phyloP scores from a whole-genome alignment of 805 yeast species.

The Babjeviella inositovora region DNA sequence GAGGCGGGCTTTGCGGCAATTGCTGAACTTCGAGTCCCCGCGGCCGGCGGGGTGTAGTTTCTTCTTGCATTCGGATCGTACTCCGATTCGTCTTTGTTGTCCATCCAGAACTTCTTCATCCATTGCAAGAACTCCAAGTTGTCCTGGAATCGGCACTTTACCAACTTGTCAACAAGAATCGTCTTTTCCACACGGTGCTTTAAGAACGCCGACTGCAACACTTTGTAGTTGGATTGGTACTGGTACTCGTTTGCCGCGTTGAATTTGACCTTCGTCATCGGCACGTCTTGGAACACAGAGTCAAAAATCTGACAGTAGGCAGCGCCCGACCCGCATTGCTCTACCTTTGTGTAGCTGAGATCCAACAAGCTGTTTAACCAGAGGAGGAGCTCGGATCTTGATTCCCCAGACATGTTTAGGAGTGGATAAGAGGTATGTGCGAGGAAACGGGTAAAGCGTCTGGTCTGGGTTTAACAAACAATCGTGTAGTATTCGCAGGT shows the following conservation, averaged over 20 bases:
- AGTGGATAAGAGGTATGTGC: too few relatives aligned
- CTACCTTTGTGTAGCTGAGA: constrained; percentile 59
- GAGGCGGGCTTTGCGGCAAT: too few relatives aligned
- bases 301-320: constrained; percentile 89
- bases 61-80: constrained; percentile 61
- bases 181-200: constrained; percentile 55
- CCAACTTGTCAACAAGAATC: constrained; percentile 67
- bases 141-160: constrained; percentile 85
- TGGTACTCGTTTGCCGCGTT: constrained; percentile 63
- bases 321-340: constrained; percentile 93
- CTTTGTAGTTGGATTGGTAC: constrained; percentile 64
- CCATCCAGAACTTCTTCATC: constrained; percentile 75
- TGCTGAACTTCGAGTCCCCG: too few relatives aligned
- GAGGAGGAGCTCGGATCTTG: constrained; percentile 65
- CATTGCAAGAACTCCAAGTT: constrained; percentile 90
- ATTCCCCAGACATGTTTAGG: too few relatives aligned
- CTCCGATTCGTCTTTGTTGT: constrained; percentile 45
- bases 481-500: too few relatives aligned
- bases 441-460: too few relatives aligned
- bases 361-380: constrained; percentile 73
- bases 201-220: constrained; percentile 68
- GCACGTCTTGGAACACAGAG: constrained; percentile 67
- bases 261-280: constrained; percentile 65
- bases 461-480: too few relatives aligned
- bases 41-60: constrained; percentile 7